A percentile compares a stretch with the other conserved stretches of the same genome.
Conservation (phyloP, 805 yeast genomes). For the Hanseniaspora mollemarum region DNA sequence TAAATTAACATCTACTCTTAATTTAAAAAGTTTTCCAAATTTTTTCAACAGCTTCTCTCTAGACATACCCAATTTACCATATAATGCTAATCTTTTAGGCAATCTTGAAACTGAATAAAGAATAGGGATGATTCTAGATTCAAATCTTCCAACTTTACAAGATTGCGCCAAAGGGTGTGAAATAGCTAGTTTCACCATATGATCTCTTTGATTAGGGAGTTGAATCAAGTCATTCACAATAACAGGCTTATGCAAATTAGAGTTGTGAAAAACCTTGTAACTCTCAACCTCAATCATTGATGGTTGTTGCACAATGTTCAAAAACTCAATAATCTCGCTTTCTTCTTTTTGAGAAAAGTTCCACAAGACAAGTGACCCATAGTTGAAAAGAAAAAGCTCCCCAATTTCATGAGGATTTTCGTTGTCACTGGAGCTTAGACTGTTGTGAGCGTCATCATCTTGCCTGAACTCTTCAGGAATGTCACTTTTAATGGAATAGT, state of each 20-base stretch:
- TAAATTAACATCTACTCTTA: conserved; percentile 85
- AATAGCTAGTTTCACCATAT: conserved; percentile 79
- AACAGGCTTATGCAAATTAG: conserved; percentile 50
- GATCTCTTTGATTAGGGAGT: conserved; percentile 69
- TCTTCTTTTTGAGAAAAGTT: conserved; percentile 87
- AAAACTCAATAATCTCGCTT: conserved; percentile 67
- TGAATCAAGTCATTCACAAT: conserved; percentile 93
- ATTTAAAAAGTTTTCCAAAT: conserved; percentile 79
- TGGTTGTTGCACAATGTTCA: conserved; percentile 47
- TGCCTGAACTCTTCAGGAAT: conserved; percentile 15
- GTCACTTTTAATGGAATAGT: conserved; percentile 40
- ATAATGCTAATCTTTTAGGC: conserved; percentile 80
- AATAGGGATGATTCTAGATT: conserved; percentile 76
- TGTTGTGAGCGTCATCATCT: conserved; percentile 17
- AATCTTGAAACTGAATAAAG: conserved; percentile 75
- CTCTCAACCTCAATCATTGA: conserved; percentile 84
- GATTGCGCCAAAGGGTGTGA: conserved; percentile 96
- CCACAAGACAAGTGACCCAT: conserved; percentile 98
- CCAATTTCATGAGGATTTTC: conserved; percentile 40
- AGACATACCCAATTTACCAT: conserved; percentile 76
- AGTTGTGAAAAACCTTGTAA: conserved; percentile 41
- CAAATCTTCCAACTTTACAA: conserved; percentile 81
- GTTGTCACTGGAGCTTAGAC: conserved; percentile 18
- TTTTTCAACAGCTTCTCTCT: conserved; percentile 76
- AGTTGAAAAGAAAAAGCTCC: conserved; percentile 77